Conservation (phyloP, 768 basidiomycete species). For the Phlebiopsis flavidoalba region DNA sequence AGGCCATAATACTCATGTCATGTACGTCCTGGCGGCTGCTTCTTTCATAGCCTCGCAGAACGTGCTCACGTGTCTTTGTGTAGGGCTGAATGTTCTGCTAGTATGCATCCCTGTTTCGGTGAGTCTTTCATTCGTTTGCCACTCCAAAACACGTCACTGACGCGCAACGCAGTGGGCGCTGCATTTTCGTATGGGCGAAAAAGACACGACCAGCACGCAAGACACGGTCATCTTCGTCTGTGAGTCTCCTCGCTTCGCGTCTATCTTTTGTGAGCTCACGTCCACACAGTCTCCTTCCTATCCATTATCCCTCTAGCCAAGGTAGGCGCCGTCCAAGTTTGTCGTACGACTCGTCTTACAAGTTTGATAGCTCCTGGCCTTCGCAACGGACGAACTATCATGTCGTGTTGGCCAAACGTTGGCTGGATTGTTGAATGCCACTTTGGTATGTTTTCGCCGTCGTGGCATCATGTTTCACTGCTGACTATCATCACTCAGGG, state of each 20-base stretch:
- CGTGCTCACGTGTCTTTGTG: neutral
- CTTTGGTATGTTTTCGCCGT: slow-evolving; percentile 44
- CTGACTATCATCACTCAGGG: slow-evolving; percentile 13
- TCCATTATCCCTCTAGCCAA: slow-evolving; percentile 85
- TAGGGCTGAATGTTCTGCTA: slow-evolving; percentile 69
- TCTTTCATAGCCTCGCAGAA: neutral
- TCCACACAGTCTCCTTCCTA: slow-evolving; percentile 58
- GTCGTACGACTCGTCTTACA: neutral
- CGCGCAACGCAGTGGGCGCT: slow-evolving; percentile 60
- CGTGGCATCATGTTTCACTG: neutral
- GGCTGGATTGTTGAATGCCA: slow-evolving; percentile 83
- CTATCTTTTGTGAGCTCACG: neutral
- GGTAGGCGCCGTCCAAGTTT: slow-evolving; percentile 27
- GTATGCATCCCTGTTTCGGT: slow-evolving; percentile 71
- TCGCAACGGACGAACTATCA: slow-evolving; percentile 83
- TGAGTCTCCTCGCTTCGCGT: slow-evolving; percentile 32
- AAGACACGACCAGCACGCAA: slow-evolving; percentile 25
- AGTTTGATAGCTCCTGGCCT: slow-evolving; percentile 56
- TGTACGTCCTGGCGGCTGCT: slow-evolving; percentile 35
- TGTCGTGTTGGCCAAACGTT: slow-evolving; percentile 78
- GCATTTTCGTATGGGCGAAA: slow-evolving; percentile 49
- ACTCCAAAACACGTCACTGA: neutral
- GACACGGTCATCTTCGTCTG: slow-evolving; percentile 71
- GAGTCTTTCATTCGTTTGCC: slow-evolving; percentile 15
- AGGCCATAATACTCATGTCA: slow-evolving; percentile 49